Percentiles rank a stretch among this genome's conserved stretches.
Conservation (phyloP, 345 rosid species). For the Chamaenerion angustifolium region DNA sequence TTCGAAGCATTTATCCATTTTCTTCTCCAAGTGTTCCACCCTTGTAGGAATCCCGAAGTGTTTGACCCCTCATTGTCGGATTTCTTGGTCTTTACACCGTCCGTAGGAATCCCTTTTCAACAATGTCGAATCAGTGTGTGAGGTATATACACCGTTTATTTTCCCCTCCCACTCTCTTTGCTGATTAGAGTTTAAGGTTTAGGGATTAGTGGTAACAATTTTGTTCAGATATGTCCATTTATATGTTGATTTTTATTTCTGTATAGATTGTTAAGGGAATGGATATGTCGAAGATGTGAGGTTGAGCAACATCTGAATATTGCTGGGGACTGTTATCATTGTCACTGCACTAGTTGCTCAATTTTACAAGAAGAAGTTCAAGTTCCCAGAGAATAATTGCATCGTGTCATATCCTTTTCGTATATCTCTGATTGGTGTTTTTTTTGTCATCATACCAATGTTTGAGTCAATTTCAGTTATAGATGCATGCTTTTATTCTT, state of each 20-base stretch:
- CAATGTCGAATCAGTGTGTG: slow-evolving; percentile 78
- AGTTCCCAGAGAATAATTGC: slow-evolving; percentile 84
- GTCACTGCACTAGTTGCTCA: slow-evolving; percentile 80
- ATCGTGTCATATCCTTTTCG: slow-evolving; percentile 74
- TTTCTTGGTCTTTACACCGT: too few species aligned
- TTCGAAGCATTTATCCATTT: too few species aligned
- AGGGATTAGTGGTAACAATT: neutral
- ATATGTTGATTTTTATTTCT: too few species aligned
- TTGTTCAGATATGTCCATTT: neutral
- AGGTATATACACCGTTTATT: slow-evolving; percentile 23
- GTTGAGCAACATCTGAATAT: slow-evolving; percentile 66
- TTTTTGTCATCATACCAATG: too few species aligned
- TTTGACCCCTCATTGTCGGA: too few species aligned
- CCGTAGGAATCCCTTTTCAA: too few species aligned
- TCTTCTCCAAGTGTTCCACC: too few species aligned
- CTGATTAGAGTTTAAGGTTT: neutral
- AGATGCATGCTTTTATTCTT: too few species aligned
- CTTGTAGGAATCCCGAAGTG: too few species aligned
- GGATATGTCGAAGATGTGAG: slow-evolving; percentile 81
- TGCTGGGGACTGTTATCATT: slow-evolving; percentile 56
- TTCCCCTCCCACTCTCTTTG: neutral
- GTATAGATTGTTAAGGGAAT: slow-evolving; percentile 61
- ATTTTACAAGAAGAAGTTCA: slow-evolving; percentile 81
- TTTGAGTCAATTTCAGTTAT: too few species aligned
- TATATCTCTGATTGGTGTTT: too few species aligned